Percentiles rank a stretch among this genome's conserved stretches.
Evolutionary conservation across 2,329 filamentous ascomycete genomes (phyloP).

Genomic region (Botrytis fragariae): DNA sequence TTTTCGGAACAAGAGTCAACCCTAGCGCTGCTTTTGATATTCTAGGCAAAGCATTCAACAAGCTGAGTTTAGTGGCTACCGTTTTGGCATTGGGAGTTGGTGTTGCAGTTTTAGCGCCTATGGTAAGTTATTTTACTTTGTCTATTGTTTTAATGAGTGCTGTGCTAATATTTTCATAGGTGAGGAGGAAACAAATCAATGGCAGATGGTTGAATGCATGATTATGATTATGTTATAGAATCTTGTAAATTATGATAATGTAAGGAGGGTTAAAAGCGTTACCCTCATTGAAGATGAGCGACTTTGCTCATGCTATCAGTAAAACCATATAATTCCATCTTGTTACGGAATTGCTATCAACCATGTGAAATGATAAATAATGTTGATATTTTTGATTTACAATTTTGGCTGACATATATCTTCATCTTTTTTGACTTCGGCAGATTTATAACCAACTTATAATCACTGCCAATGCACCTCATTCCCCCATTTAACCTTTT

Average conservation of each 20-base stretch:
- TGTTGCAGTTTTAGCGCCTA: conserved; percentile 74
- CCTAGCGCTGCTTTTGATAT: conserved; percentile 91
- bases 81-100: conserved; percentile 76
- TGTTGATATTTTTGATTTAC: neutral
- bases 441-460: neutral
- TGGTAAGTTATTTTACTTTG: conserved; percentile 61
- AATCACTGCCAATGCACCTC: neutral
- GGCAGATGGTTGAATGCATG: conserved; percentile 51
- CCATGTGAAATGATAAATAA: neutral
- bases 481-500: neutral
- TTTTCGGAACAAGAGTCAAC: conserved; percentile 83
- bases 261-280: neutral
- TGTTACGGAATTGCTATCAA: neutral
- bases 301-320: neutral
- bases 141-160: neutral
- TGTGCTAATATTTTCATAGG: conserved; percentile 44
- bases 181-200: conserved; percentile 67
- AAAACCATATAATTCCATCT: neutral
- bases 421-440: neutral
- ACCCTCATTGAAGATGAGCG: no score
- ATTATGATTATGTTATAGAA: conserved; percentile 24
- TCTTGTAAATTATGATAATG: conserved; percentile 15
- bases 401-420: neutral
- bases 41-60: conserved; percentile 90
- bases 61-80: conserved; percentile 77